phyloP scores from a whole-genome alignment of 306 rosid species.

The Dryas octopetala region DNA sequence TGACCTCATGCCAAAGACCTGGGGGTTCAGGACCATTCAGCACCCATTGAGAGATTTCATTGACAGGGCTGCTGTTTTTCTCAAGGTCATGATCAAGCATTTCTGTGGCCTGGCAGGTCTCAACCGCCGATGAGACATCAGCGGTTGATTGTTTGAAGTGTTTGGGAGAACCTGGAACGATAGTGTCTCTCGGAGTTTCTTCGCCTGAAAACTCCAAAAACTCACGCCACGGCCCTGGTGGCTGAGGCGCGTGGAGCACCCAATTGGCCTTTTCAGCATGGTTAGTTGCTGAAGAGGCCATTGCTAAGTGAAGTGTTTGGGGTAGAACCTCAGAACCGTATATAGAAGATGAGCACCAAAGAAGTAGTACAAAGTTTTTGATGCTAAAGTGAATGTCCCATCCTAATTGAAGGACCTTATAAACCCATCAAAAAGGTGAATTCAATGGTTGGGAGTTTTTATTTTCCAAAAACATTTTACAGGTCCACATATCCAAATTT shows the following conservation, averaged over 20 bases:
- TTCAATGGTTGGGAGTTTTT: constrained; percentile 11
- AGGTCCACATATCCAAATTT: constrained; percentile 1
- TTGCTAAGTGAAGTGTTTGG: constrained; percentile 9
- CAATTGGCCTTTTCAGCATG: constrained; percentile 12
- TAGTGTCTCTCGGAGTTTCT: constrained; percentile 3
- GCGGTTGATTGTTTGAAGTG: constrained; percentile 45
- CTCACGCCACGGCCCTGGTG: not conserved
- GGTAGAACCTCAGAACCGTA: not conserved
- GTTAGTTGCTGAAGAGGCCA: constrained; percentile 13
- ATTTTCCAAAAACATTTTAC: not conserved
- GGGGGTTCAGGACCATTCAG: constrained; percentile 63
- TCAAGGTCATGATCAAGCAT: constrained; percentile 22
- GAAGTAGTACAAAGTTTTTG: not conserved
- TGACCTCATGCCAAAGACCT: constrained; percentile 33
- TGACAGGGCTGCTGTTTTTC: constrained; percentile 22
- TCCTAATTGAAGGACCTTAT: constrained; percentile 14
- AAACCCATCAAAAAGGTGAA: not conserved
- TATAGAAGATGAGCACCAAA: not conserved
- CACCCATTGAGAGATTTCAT: constrained; percentile 49
- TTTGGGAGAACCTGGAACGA: constrained; percentile 41
- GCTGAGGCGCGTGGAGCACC: constrained; percentile 8
- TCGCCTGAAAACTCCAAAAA: constrained; percentile 4
- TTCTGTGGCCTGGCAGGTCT: not conserved
- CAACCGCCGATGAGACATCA: constrained; percentile 9
- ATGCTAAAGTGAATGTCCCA: not conserved